A percentile compares a stretch with the other conserved stretches of the same genome.
These are phyloP conservation scores for Diaporthe longicolla DNA, from an alignment of 2,329 filamentous ascomycete species.

Conservation along the genomic window DNA sequence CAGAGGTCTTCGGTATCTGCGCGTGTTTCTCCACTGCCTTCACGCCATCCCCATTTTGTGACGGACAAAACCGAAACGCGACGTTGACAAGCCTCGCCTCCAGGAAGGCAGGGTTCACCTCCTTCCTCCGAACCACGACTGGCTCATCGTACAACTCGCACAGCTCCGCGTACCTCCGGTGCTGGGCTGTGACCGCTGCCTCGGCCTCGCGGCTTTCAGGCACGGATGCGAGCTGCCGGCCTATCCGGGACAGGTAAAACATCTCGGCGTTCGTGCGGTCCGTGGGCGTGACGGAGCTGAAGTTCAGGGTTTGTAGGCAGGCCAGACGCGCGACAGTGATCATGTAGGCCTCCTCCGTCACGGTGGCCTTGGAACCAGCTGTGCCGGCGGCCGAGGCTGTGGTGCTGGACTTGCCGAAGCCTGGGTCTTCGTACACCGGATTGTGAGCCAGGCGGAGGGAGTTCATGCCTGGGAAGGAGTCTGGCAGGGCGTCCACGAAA, in stretches of 20 bases:
- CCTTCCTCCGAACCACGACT: conserved; percentile 67
- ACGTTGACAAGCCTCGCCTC: conserved; percentile 83
- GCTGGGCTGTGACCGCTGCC: conserved; percentile 68
- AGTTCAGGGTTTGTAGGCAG: conserved; percentile 78
- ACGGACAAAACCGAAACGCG: conserved; percentile 43
- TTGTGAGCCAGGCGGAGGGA: conserved; percentile 88
- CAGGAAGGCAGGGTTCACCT: conserved; percentile 82
- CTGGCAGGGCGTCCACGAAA: conserved; percentile 79
- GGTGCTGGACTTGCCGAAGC: conserved; percentile 52
- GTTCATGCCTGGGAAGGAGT: conserved; percentile 79
- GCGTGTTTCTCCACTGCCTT: conserved; percentile 50
- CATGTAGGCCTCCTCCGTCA: conserved; percentile 89
- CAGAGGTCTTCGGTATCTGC: conserved; percentile 80
- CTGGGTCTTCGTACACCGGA: conserved; percentile 77
- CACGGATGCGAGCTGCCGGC: conserved; percentile 77
- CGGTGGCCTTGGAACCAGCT: conserved; percentile 57
- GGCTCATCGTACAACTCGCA: conserved; percentile 84
- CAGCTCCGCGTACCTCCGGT: conserved; percentile 81
- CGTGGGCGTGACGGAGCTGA: conserved; percentile 76
- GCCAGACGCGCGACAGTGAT: conserved; percentile 83
- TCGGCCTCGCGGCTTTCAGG: conserved; percentile 65
- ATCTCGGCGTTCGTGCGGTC: conserved; percentile 91
- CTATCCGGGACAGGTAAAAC: conserved; percentile 91
- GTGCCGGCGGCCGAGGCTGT: conserved; percentile 47
- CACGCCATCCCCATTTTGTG: not conserved